Conservation (phyloP, 177 flowering plant genomes). For the Telopea speciosissima region DNA sequence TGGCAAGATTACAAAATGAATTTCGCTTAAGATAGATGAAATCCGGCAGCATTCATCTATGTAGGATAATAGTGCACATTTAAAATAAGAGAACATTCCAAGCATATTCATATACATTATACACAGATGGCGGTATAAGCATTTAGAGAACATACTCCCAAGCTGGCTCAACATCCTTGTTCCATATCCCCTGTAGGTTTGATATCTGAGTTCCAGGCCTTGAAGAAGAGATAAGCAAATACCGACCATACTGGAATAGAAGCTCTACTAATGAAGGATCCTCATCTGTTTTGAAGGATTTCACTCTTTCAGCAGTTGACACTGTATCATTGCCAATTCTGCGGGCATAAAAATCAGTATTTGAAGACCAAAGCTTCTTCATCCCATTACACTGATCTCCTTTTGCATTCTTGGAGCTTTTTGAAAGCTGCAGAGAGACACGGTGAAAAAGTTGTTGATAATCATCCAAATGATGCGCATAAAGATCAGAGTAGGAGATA, state of each 20-base stretch:
- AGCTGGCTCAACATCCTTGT: constrained; percentile 65
- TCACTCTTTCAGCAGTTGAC: constrained; percentile 72
- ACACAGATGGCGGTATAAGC: too few relatives aligned
- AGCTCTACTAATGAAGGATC: constrained; percentile 91
- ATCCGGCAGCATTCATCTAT: neutral
- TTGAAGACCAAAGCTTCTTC: constrained; percentile 13
- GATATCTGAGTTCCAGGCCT: constrained; percentile 88
- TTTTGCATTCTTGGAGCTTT: constrained; percentile 31
- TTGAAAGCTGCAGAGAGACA: constrained; percentile 71
- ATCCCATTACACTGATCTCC: constrained; percentile 16
- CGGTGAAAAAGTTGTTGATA: constrained; percentile 85
- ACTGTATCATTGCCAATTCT: constrained; percentile 16
- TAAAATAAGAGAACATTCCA: neutral
- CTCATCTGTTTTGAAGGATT: constrained; percentile 75
- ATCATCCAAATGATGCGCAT: constrained; percentile 72
- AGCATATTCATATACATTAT: neutral
- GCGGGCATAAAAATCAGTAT: neutral
- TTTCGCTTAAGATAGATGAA: neutral
- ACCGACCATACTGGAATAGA: constrained; percentile 87
- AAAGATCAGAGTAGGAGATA: constrained; percentile 61
- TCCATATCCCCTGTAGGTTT: constrained; percentile 96
- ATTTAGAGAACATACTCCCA: constrained; percentile 74
- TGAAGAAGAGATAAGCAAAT: constrained; percentile 85
- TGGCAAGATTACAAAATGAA: neutral
- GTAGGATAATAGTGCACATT: neutral